These are phyloP conservation scores for Camelina hispida DNA, from an alignment of 345 rosid species.

Conservation along the genomic window DNA sequence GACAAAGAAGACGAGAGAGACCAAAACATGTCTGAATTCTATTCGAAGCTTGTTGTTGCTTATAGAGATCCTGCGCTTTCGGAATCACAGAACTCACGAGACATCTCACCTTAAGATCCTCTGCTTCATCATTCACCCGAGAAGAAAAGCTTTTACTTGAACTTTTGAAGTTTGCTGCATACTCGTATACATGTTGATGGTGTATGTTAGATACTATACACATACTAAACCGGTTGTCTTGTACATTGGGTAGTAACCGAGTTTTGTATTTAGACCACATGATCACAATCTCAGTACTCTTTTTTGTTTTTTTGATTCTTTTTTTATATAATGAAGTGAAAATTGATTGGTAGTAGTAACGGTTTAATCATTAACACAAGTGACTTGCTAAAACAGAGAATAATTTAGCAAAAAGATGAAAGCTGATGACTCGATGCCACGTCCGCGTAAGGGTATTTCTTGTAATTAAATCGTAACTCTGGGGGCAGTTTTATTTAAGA, in stretches of 20 bases:
- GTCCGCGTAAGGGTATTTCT: conserved; percentile 30
- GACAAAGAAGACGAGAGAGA: conserved; percentile 70
- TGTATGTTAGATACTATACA: not conserved
- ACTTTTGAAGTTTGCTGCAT: conserved; percentile 26
- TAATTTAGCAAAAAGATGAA: conserved; percentile 29
- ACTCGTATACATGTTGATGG: not conserved
- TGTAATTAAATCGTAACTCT: conserved; percentile 8
- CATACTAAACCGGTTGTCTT: conserved; percentile 20
- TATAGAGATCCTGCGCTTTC: conserved; percentile 76
- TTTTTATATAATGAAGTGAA: not conserved
- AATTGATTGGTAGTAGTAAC: conserved; percentile 12
- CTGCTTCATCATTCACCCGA: conserved; percentile 58
- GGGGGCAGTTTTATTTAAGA: not conserved
- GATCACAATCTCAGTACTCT: not conserved
- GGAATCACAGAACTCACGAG: conserved; percentile 50
- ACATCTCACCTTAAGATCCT: conserved; percentile 45
- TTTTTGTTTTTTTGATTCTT: too few relatives aligned
- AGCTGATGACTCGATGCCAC: conserved; percentile 43
- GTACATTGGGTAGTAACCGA: conserved; percentile 30
- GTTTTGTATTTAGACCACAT: conserved; percentile 2
- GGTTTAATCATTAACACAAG: conserved; percentile 32
- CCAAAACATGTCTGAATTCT: conserved; percentile 63
- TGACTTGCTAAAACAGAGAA: conserved; percentile 34
- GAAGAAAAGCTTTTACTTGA: not conserved
- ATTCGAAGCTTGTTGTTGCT: conserved; percentile 58